Evolutionary conservation across 495 filamentous ascomycete genomes (phyloP).

Genomic region (Penicillium lividum): DNA sequence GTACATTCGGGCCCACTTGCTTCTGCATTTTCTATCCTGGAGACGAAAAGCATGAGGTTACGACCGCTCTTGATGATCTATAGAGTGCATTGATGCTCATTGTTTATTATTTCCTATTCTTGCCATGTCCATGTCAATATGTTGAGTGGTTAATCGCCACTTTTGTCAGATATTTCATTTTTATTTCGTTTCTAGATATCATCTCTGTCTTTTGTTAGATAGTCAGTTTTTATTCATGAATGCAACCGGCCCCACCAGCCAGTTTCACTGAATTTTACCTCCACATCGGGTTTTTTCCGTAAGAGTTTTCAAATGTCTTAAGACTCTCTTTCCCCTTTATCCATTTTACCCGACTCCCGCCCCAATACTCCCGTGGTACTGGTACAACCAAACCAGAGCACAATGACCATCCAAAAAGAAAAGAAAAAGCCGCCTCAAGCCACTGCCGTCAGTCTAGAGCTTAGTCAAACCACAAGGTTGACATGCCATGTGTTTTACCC

Average conservation of each 20-base stretch:
- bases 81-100: conserved; percentile 23
- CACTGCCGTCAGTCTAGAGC: neutral
- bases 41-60: conserved; percentile 21
- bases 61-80: conserved; percentile 14
- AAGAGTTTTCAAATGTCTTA: neutral
- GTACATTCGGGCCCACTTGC: conserved; percentile 16
- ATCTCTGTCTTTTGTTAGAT: conserved; percentile 1
- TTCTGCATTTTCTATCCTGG: conserved; percentile 26
- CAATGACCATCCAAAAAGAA: neutral
- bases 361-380: no score
- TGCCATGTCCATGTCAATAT: conserved; percentile 10
- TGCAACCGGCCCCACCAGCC: neutral
- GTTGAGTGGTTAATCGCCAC: conserved; percentile 16
- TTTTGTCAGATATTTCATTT: conserved; percentile 10
- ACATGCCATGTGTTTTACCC: neutral
- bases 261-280: neutral
- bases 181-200: conserved; percentile 2
- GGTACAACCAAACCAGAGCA: neutral
- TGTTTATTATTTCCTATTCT: conserved; percentile 11
- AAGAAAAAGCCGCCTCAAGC: neutral
- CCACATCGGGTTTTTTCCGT: conserved; percentile 2
- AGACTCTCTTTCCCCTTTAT: neutral
- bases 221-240: neutral
- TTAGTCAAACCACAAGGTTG: neutral
- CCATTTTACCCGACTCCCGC: neutral